These are phyloP conservation scores for Candida pseudoglaebosa DNA, from an alignment of 805 yeast species.

Conservation along the genomic window DNA sequence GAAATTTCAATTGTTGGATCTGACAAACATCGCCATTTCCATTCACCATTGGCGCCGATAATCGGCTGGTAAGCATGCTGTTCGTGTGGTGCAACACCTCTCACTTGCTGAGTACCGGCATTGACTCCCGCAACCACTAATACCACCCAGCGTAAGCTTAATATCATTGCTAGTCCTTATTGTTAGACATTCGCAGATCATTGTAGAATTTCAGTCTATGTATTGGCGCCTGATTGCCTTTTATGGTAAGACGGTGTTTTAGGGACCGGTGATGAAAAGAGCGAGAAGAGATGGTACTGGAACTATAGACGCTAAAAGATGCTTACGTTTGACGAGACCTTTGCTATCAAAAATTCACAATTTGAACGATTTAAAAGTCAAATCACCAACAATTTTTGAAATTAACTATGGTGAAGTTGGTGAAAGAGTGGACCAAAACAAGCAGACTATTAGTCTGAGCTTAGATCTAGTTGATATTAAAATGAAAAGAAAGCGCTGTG, in stretches of 20 bases:
- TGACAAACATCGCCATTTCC: constrained; percentile 62
- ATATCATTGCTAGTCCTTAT: no score
- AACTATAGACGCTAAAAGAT: constrained; percentile 7
- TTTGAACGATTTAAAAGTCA: constrained; percentile 23
- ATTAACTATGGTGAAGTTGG: constrained; percentile 7
- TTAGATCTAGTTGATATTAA: no score
- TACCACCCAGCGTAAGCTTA: neutral
- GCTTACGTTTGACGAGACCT: constrained; percentile 35
- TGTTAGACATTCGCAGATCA: no score
- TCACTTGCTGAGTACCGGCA: constrained; percentile 7
- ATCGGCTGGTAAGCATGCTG: constrained; percentile 50
- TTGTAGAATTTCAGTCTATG: no score
- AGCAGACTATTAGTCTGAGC: no score
- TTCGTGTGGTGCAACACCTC: constrained; percentile 38
- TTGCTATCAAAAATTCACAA: constrained; percentile 32
- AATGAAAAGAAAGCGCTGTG: no score
- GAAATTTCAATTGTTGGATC: constrained; percentile 64
- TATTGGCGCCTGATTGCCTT: neutral
- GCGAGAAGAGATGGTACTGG: neutral
- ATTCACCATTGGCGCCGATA: constrained; percentile 31
- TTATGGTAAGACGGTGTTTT: neutral
- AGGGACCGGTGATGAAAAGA: neutral
- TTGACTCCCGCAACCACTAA: neutral
- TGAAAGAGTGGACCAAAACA: neutral
- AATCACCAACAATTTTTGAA: constrained; percentile 22